Evolutionary conservation across 2,329 filamentous ascomycete species (phyloP), one percentile per base, ranked within the genome.

Genomic region (Didymellaceae sp.): DNA sequence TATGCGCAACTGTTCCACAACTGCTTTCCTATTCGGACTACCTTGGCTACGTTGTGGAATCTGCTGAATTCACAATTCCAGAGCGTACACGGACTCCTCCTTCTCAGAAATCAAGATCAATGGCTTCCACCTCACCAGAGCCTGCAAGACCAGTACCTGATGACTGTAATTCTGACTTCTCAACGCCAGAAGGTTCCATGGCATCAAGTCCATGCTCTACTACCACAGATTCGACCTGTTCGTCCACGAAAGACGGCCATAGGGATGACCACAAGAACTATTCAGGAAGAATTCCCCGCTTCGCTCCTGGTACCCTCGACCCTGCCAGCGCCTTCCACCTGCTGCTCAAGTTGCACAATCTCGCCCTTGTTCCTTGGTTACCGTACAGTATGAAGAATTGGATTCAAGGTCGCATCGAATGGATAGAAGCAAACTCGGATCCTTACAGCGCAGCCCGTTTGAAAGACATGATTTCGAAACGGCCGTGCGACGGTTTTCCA

Each of bases 1-100:
- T 68, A 3, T 54, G 58, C 24, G 63, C 61, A 1, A 63, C 63
- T 4, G 52, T 67, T 8, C 67, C 67, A 4, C 62, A 67, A 25
- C 20, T 68, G 20, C 57, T 53, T 13, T 48, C 50, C 7, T 48
- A 53, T 20, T 47, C 50, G 2, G 45, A 45, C 34, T 48, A 53
- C 25, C 24, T 53, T 3, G 22, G 21, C 9, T 34, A 48, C 8
- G 48, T 53, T 16, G 16, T 45, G 4, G 24, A 37, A 5, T 25
- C 25, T 8, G 41, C 39, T 13, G 35, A 53, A 5, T 40, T 30
- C 17, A 16, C 33, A 18, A 34, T 45, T 8, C 44, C 50, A 17
- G 35, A 34, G 20, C 50, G 40, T 9, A 17, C 39, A 13, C 43
- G 14, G 17, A n/a, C n/a, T 35, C 39, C 25, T 20, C 39, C 13